Base-by-base conservation (phyloP, 495 filamentous ascomycete genomes). In the Penicillium canescens region DNA sequence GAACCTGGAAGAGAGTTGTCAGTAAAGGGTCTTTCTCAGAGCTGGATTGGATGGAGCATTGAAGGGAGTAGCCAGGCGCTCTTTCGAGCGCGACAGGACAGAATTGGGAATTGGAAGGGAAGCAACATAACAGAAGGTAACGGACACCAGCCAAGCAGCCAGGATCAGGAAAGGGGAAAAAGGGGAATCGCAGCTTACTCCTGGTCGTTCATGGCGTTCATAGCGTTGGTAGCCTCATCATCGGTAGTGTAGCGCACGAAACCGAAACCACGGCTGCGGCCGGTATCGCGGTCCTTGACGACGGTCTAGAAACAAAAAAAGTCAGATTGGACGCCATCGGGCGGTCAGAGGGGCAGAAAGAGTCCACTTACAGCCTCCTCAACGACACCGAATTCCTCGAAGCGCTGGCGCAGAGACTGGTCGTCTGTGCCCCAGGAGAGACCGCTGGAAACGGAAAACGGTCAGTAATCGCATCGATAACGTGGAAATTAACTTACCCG, bases 231-330 rank as follows among this genome's bases (percentile, higher is more conserved):
- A 36, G 95, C 94, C 59, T 96, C 90, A 18, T 81, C 68, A 13
- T 96, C 91, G 49, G 79, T 83, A 34, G 80, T 67, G 73, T 89
- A 99, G 57, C 91, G 86, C 42, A 99, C 92, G 70, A 99, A 99
- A 24, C 94, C 94, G 69, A 98, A 99, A 41, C 94, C 94, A 68
- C 94, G 91, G 78, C 91, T 96, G 69, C 95, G 91, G 53, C 88
- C 85, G 55, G 94, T 97, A 65, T 97, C 92, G 60, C 91, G 92
- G 70, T 99, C 94, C 78, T 96, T 98, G 63, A 98, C 91, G 52
- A 99, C 93, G 55, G 96, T 87, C 94, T 98, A 56, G 16, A 13
- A 51, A 68, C 65, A 14, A 16, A 36, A n/a, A 34, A 24, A 2
- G 14, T 10, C 2, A 13, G 7, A 12, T 34, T 36, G 9, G 44